Base-by-base conservation (phyloP, 257 asterid genomes). In the Solanum chmielewskii region DNA sequence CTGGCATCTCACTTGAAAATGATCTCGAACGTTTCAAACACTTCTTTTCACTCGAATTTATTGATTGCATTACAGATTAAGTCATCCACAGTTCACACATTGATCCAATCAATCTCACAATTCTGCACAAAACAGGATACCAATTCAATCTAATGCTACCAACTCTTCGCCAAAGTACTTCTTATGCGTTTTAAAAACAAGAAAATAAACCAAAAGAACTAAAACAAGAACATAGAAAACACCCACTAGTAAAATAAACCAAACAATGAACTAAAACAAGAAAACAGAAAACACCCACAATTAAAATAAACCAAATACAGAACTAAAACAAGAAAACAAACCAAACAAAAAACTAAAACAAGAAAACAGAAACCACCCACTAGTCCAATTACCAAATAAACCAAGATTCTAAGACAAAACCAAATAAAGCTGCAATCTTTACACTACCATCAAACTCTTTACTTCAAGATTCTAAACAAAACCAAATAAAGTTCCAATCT, bases 51-150 rank as follows among this genome's bases (percentile, higher is more conserved):
- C 89, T 88, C 59, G 88, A 80, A 82, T 90, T 76, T 56, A 89
- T 89, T 62, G 98, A 91, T 91, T 96, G 98, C 99, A 94, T 94
- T 86, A 92, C 95, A 93, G 88, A 90, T 85, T 83, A 88, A 85
- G 82, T 52, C 88, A 35, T 69, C 89, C 91, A 89, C 78, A 89
- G 91, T 89, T 88, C 86, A 89, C 88, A 87, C 93, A 91, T 89
- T 89, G 93, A 68, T 18, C 83, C 70, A 83, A 80, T 89, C 93
- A 93, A 93, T 75, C 90, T 78, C 91, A 88, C 80, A 85, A 89
- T 84, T 87, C 96, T 93, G 93, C 86, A 84, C 31, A 80, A 80
- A 87, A 52, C 87, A 82, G 1, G 31, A 39, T 27, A 66, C 69
- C 82, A 85, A 68, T 29, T 64, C 12, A 75, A 39, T 75, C 56